Conservation (phyloP, 2,329 filamentous ascomycete species). For the Albifimbria verrucaria region DNA sequence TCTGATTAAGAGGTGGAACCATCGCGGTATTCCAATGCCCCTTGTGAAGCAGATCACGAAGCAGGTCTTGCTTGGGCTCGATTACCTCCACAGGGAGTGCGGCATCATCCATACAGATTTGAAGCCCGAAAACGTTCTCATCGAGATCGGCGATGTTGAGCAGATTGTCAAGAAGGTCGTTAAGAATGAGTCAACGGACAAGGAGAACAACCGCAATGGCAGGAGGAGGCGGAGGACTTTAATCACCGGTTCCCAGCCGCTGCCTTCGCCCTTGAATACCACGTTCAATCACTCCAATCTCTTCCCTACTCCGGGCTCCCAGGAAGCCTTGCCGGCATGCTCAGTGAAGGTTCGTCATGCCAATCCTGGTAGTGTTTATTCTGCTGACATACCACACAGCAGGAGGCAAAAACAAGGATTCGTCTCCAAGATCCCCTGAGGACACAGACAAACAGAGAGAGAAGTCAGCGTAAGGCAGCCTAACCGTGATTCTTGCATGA, state of each 20-base stretch:
- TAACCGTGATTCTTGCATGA: background rate
- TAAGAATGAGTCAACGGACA: constrained; percentile 70
- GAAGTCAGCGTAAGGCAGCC: constrained; percentile 77
- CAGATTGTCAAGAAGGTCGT: constrained; percentile 97
- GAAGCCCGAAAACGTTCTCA: constrained; percentile 96
- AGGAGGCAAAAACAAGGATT: constrained; percentile 11
- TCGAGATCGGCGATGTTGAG: constrained; percentile 98
- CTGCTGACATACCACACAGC: no score
- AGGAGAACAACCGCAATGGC: constrained; percentile 90
- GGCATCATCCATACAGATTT: constrained; percentile 98
- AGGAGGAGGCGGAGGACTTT: constrained; percentile 85
- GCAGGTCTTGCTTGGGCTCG: constrained; percentile 90
- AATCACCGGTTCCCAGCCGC: constrained; percentile 93
- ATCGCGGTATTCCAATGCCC: constrained; percentile 92
- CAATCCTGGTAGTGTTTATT: no score
- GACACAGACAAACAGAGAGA: constrained; percentile 80
- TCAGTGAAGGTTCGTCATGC: constrained; percentile 68
- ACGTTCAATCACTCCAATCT: constrained; percentile 81
- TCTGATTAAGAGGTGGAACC: constrained; percentile 97
- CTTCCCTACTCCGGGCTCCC: constrained; percentile 59
- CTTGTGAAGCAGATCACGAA: constrained; percentile 99
- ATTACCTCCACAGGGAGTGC: constrained; percentile 96
- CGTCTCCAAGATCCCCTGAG: constrained; percentile 49
- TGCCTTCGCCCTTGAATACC: constrained; percentile 91
- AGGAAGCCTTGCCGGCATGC: constrained; percentile 80